Base-by-base conservation (phyloP, 345 rosid species). In the Citrus cavaleriei region DNA sequence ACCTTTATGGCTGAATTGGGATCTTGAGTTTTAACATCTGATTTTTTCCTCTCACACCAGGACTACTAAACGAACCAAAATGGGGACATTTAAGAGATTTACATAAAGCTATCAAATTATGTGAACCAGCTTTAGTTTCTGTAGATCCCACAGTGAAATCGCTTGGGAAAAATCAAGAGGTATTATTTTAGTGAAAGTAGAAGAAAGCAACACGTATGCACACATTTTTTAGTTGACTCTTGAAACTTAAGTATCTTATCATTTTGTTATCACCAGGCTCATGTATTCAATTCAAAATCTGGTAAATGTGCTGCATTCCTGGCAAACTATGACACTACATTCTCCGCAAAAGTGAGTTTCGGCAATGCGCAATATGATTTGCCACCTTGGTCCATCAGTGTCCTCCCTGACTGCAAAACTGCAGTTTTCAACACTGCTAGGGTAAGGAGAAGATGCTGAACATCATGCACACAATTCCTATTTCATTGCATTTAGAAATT, bases 381-480 rank as follows among this genome's bases (percentile, higher is more conserved):
- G 69, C 98, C 94, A 61, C 89, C 97, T 55, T 95, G 98, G 98
- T 95, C 98, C 5, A 75, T 95, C 77, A 95, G 98, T 89, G 87
- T 95, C 57, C 92, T 95, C 35, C 98, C 97, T 70, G 97, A 92
- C 78, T 95, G 98, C 90, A 91, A 93, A 86, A 93, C 87, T 18
- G 88, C 82, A 16, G 87, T 84, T 64, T 92, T 86, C 86, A 95
- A 95, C 91, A 93, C 98, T 37, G 98, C 98, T 73, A 82, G 81
- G 93, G 98, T 92, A 78, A 85, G 74, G 54, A 49, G 62, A 38
- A 67, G 25, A 74, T 54, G 6, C 58, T 13, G 14, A 30, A 22
- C 24, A 12, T 25, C 12, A 6, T 24, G 6, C 49, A 18, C 27
- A 77, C 58, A 68, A 25, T 30, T 38, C 1, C 25, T 55, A 7